phyloP scores from a whole-genome alignment of 2,329 filamentous ascomycete genomes.

The Ophiosphaerella korrae region DNA sequence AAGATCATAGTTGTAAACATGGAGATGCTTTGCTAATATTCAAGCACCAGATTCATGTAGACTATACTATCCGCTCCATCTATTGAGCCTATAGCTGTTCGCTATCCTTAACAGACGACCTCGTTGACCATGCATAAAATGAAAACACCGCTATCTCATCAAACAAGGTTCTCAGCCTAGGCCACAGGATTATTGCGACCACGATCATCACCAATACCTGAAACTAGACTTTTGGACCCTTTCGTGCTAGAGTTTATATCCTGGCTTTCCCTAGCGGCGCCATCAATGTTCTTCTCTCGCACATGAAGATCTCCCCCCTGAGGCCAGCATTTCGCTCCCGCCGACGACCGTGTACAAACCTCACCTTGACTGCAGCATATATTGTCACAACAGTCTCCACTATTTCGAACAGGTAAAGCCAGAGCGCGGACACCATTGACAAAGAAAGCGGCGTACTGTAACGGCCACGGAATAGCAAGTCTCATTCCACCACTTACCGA shows the following conservation, averaged over 20 bases:
- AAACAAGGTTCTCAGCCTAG: no score
- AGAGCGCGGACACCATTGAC: background rate
- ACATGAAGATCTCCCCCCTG: background rate
- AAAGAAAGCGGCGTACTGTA: background rate
- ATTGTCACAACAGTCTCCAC: slow-evolving; percentile 5
- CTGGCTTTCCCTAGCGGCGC: background rate
- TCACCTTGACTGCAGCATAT: slow-evolving; percentile 8
- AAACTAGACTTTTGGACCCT: no score
- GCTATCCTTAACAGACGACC: no score
- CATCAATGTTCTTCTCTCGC: background rate
- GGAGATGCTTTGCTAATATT: no score
- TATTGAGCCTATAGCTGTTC: no score
- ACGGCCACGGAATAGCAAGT: background rate
- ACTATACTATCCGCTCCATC: no score
- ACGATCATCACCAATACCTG: no score
- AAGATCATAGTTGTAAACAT: background rate
- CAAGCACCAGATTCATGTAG: no score
- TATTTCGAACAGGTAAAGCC: background rate
- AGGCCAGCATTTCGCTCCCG: slow-evolving; percentile 5
- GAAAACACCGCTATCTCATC: no score
- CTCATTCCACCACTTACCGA: background rate
- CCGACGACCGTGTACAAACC: background rate
- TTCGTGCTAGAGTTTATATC: background rate
- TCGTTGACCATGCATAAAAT: no score
- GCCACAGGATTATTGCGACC: no score